Base-by-base conservation (phyloP, 257 asterid genomes). In the Verbascum thapsus region DNA sequence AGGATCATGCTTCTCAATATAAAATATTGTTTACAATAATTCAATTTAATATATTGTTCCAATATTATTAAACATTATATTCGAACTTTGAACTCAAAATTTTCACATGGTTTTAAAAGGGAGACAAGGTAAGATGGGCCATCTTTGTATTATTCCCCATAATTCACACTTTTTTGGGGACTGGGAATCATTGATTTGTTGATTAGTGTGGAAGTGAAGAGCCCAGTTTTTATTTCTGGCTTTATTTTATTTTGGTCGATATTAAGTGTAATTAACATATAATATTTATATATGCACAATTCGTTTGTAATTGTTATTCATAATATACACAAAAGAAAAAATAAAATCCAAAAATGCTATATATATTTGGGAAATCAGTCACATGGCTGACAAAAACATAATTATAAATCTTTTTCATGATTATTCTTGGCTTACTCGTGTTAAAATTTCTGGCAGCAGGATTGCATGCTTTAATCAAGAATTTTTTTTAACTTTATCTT, bases 131-230 rank as follows among this genome's bases (percentile, higher is more conserved):
- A 76, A 69, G 76, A 81, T 81, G 83, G 87, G 26, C 77, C 38
- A 37, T 71, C 42, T 69, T 38, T 62, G 76, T 69, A 74, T 58
- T 73, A 74, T 68, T 73, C 67, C 64, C 69, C 48, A 58, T 16
- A 67, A 60, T 38, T 66, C 32, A 52, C 68, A 68, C 81, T 72
- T 17, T 63, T 69, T 73, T 60, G 72, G 74, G 61, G 68, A 61
- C 59, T 58, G 77, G 81, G 87, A 78, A 78, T 85, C 74, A 66
- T 68, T 71, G 83, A 76, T 80, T 56, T 68, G 79, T 82, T 78
- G 89, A 78, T 82, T 78, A 51, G 69, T 72, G 83, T 76, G 83
- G 74, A 80, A 82, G 81, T 76, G 80, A 78, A 74, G 76, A 71
- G 48, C 76, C 70, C 83, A 53, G 23, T 19, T 35, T 43, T 50